Evolutionary conservation across 164 flowering plant species (phyloP).

Genomic region (Kalanchoe fedtschenkoi): DNA sequence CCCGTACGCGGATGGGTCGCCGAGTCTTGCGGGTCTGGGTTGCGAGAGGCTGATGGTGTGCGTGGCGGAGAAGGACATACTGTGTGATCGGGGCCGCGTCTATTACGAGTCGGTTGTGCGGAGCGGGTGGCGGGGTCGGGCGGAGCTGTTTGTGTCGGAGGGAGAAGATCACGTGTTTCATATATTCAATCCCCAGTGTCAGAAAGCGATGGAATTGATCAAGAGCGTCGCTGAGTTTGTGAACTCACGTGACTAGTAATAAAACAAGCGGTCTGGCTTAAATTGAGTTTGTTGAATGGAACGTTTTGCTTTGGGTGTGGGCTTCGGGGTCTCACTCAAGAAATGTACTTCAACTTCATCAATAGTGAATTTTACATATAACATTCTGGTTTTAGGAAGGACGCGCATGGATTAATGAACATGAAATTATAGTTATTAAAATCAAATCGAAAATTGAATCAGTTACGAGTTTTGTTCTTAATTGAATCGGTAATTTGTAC

Average conservation of each 20-base stretch:
- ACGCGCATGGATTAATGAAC: too few species aligned
- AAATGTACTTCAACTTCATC: too few species aligned
- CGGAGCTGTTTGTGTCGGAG: constrained; percentile 34
- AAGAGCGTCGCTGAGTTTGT: constrained; percentile 30
- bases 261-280: not conserved
- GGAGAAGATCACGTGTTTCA: constrained; percentile 49
- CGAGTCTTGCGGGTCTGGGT: constrained; percentile 20
- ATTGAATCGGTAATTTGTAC: too few species aligned
- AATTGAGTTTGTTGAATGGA: not conserved
- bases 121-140: constrained; percentile 41
- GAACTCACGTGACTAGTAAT: not conserved
- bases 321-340: too few species aligned
- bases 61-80: constrained; percentile 41
- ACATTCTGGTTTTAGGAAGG: too few species aligned
- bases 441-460: too few species aligned
- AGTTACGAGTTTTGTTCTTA: too few species aligned
- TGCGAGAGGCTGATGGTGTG: constrained; percentile 31
- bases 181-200: constrained; percentile 22
- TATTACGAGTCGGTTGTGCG: constrained; percentile 31
- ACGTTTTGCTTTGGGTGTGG: too few species aligned
- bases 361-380: too few species aligned
- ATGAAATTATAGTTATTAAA: too few species aligned
- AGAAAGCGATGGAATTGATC: constrained; percentile 29
- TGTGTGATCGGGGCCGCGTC: constrained; percentile 35
- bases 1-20: constrained; percentile 34